Evolutionary conservation across 2,329 filamentous ascomycete genomes (phyloP).

Genomic region (Penicillium brasilianum): DNA sequence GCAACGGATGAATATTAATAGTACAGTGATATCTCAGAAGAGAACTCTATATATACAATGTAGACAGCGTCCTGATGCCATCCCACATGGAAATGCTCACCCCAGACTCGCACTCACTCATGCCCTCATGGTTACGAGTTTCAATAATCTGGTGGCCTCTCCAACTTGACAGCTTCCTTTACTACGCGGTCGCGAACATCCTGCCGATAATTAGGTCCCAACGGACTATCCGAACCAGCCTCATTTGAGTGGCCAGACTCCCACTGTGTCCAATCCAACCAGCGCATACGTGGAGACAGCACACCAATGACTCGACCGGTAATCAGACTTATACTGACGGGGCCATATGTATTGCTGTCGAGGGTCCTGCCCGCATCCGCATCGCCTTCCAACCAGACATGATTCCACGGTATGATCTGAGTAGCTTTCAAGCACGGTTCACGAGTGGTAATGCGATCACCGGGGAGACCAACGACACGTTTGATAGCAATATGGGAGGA

Average conservation of each 20-base stretch:
- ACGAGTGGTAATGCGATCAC: constrained; percentile 74
- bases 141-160: constrained; percentile 29
- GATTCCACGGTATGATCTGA: constrained; percentile 73
- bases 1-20: constrained; percentile 19
- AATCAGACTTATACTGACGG: constrained; percentile 75
- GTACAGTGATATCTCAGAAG: constrained; percentile 22
- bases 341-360: constrained; percentile 91
- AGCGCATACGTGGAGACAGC: constrained; percentile 63
- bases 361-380: constrained; percentile 68
- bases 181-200: constrained; percentile 43
- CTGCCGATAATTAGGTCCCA: constrained; percentile 39
- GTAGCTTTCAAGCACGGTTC: constrained; percentile 61
- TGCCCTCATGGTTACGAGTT: background rate
- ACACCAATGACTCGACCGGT: constrained; percentile 75
- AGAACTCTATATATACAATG: constrained; percentile 13
- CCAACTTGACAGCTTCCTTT: constrained; percentile 45
- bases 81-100: background rate
- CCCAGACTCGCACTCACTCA: background rate
- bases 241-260: constrained; percentile 33
- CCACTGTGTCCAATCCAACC: constrained; percentile 46
- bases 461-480: constrained; percentile 78
- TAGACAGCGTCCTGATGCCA: constrained; percentile 14
- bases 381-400: constrained; percentile 96
- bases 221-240: constrained; percentile 31
- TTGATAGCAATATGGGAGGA: constrained; percentile 77